phyloP scores from a whole-genome alignment of 192 early-diverging fungal genomes.

The Coemansia sp. region DNA sequence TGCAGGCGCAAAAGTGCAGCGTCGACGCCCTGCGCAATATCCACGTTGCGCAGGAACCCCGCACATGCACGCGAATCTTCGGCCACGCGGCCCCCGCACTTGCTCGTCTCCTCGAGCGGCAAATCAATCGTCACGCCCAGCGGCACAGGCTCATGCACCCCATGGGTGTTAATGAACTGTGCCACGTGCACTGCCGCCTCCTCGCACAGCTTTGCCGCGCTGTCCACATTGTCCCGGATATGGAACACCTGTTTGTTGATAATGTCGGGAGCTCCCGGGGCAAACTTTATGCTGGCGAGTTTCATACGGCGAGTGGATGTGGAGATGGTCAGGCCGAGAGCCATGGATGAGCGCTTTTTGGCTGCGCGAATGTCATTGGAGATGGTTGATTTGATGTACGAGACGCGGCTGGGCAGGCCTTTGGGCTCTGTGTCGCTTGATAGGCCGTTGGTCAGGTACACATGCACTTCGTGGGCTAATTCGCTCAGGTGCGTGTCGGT shows the following conservation, averaged over 20 bases:
- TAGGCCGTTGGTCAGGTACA: slow-evolving; percentile 17
- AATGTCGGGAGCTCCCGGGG: slow-evolving; percentile 6
- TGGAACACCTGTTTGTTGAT: slow-evolving; percentile 50
- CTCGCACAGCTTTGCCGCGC: slow-evolving; percentile 48
- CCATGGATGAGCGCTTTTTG: not conserved
- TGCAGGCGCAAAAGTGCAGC: slow-evolving; percentile 66
- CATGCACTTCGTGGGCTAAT: slow-evolving; percentile 23
- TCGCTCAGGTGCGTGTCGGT: slow-evolving; percentile 17
- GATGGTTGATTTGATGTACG: slow-evolving; percentile 23
- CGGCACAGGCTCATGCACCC: slow-evolving; percentile 2
- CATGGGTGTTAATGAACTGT: slow-evolving; percentile 63
- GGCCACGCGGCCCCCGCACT: slow-evolving; percentile 62
- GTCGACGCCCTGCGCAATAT: slow-evolving; percentile 70
- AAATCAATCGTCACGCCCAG: slow-evolving; percentile 94
- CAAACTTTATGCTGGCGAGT: slow-evolving; percentile 38
- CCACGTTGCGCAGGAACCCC: slow-evolving; percentile 70
- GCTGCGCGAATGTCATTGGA: slow-evolving; percentile 22
- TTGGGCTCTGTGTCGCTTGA: slow-evolving; percentile 3
- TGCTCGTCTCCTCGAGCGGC: slow-evolving; percentile 78
- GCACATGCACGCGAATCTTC: slow-evolving; percentile 17
- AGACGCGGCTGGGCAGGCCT: slow-evolving; percentile 26
- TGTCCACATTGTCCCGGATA: slow-evolving; percentile 2
- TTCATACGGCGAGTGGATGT: slow-evolving; percentile 25
- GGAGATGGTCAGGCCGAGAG: slow-evolving; percentile 36
- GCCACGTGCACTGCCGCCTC: slow-evolving; percentile 81